These are phyloP conservation scores for Pseudofabraea citricarpa DNA, from an alignment of 2,329 filamentous ascomycete species.

Conservation along the genomic window DNA sequence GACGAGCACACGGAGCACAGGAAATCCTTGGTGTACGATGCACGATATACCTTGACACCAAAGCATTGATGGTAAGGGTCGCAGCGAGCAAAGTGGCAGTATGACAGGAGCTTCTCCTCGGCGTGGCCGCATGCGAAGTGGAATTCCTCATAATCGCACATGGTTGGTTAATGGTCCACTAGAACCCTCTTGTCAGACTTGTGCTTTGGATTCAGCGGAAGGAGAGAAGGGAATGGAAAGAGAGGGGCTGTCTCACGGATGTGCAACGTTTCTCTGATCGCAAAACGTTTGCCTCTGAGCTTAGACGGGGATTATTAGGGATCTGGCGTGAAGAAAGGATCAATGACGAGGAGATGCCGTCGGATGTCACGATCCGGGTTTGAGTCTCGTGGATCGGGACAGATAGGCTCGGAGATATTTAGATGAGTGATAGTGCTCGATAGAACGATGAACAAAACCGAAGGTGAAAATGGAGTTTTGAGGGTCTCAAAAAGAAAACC, in stretches of 20 bases:
- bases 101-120: conserved; percentile 53
- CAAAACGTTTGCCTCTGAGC: too few relatives aligned
- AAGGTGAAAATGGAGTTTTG: too few relatives aligned
- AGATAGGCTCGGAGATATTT: too few relatives aligned
- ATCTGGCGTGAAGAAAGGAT: too few relatives aligned
- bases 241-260: neutral
- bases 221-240: neutral
- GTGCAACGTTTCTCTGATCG: neutral
- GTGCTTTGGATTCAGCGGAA: neutral
- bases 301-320: too few relatives aligned
- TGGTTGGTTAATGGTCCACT: conserved; percentile 33
- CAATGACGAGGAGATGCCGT: too few relatives aligned
- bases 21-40: neutral
- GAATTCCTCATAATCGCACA: conserved; percentile 71
- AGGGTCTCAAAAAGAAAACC: too few relatives aligned
- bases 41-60: conserved; percentile 49
- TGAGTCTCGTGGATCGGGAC: too few relatives aligned
- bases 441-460: too few relatives aligned
- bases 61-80: conserved; percentile 66
- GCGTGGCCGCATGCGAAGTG: conserved; percentile 62
- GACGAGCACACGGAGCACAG: too few relatives aligned
- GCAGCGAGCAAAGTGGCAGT: conserved; percentile 73
- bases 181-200: neutral
- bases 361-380: too few relatives aligned
- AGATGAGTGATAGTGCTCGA: too few relatives aligned